A percentile compares a stretch with the other conserved stretches of the same genome.
phyloP scores from a whole-genome alignment of 768 basidiomycete species.

The Suillus alpinus region DNA sequence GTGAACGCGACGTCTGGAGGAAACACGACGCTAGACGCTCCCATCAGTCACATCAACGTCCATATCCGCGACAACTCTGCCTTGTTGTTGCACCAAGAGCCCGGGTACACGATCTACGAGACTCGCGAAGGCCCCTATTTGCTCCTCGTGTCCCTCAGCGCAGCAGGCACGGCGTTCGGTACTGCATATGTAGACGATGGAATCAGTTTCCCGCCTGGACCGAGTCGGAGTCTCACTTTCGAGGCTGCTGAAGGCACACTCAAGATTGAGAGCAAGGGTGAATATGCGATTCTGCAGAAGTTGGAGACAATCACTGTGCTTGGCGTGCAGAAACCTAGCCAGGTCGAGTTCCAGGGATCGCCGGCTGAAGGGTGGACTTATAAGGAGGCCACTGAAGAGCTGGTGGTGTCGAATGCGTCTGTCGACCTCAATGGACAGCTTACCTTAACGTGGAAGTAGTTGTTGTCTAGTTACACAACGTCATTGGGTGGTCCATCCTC shows the following conservation, averaged over 20 bases:
- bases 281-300: conserved; percentile 36
- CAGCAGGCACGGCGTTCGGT: conserved; percentile 51
- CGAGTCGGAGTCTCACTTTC: conserved; percentile 47
- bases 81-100: conserved; percentile 58
- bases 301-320: conserved; percentile 57
- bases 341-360: conserved; percentile 39
- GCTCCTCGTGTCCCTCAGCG: conserved; percentile 55
- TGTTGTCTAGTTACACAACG: neutral
- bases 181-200: conserved; percentile 72
- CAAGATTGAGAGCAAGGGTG: conserved; percentile 35
- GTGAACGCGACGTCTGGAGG: conserved; percentile 41
- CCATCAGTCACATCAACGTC: conserved; percentile 73
- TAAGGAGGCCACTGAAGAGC: conserved; percentile 33
- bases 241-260: conserved; percentile 34
- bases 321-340: conserved; percentile 45
- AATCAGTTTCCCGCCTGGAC: conserved; percentile 55
- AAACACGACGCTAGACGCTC: conserved; percentile 56
- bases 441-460: conserved; percentile 34
- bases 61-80: conserved; percentile 71
- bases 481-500: neutral
- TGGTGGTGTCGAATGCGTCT: conserved; percentile 37
- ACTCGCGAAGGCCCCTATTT: conserved; percentile 61
- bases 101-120: conserved; percentile 67
- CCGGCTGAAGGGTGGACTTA: conserved; percentile 39
- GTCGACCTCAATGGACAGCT: conserved; percentile 42